Evolutionary conservation across 1,284 basidiomycete species (phyloP).

Genomic region (Vanrija humicola): DNA sequence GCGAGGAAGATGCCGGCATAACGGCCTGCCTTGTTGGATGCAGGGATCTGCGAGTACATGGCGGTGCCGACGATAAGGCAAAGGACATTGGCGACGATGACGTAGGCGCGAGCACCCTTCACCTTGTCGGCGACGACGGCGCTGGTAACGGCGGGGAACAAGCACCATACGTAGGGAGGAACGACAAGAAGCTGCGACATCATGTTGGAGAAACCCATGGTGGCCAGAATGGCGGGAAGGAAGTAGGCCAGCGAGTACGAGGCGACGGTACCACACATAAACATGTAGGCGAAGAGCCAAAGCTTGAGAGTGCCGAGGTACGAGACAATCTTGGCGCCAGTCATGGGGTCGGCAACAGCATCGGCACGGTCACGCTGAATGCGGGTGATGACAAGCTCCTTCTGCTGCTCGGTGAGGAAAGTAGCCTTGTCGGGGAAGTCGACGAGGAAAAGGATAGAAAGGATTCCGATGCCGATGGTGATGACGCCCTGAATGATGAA

Average conservation of each 20-base stretch:
- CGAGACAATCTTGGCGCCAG: constrained; percentile 35
- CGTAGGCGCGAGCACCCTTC: constrained; percentile 2
- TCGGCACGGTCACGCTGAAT: constrained; percentile 52
- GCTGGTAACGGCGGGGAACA: constrained; percentile 40
- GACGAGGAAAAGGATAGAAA: constrained; percentile 34
- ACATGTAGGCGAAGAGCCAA: constrained; percentile 50
- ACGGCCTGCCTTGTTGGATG: neutral
- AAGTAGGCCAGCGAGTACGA: constrained; percentile 38
- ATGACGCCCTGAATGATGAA: constrained; percentile 22
- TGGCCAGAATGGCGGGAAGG: constrained; percentile 46
- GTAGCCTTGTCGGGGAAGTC: constrained; percentile 53
- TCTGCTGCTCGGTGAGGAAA: constrained; percentile 48
- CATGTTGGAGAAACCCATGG: constrained; percentile 41
- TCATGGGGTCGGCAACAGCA: constrained; percentile 46
- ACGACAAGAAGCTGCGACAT: constrained; percentile 44
- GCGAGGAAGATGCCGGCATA: constrained; percentile 43
- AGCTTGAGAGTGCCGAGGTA: constrained; percentile 49
- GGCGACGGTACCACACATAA: constrained; percentile 29
- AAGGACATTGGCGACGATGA: constrained; percentile 11
- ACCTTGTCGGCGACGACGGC: constrained; percentile 45
- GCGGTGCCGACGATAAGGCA: constrained; percentile 11
- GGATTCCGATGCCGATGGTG: constrained; percentile 38
- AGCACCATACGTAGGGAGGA: constrained; percentile 47
- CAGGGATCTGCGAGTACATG: constrained; percentile 14
- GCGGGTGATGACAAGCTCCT: constrained; percentile 44